Conservation (phyloP, 805 yeast species). For the Naumovozyma castellii region DNA sequence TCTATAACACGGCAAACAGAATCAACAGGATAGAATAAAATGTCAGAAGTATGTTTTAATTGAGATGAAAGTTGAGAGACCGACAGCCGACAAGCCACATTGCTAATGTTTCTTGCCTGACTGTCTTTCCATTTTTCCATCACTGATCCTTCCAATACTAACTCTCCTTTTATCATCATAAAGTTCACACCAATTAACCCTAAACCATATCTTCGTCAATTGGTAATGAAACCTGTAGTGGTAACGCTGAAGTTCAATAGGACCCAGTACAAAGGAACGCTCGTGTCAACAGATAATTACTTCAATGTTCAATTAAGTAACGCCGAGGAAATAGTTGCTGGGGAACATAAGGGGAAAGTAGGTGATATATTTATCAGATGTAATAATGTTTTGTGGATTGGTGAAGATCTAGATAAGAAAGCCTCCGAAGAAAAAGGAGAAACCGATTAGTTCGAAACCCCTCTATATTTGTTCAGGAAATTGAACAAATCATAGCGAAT, state of each 20-base stretch:
- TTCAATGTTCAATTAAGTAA: slow-evolving; percentile 77
- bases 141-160: too few relatives aligned
- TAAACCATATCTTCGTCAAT: slow-evolving; percentile 75
- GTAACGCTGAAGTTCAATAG: slow-evolving; percentile 85
- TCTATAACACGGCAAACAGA: too few relatives aligned
- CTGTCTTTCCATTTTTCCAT: too few relatives aligned
- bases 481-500: too few relatives aligned
- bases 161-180: slow-evolving; percentile 1
- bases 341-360: slow-evolving; percentile 41
- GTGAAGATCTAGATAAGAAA: slow-evolving; percentile 4
- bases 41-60: slow-evolving; percentile 1
- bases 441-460: neutral
- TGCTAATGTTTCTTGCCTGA: too few relatives aligned
- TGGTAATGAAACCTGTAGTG: slow-evolving; percentile 59
- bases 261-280: slow-evolving; percentile 74
- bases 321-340: slow-evolving; percentile 43
- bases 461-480: too few relatives aligned
- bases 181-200: slow-evolving; percentile 65
- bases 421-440: neutral
- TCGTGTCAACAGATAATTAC: slow-evolving; percentile 78
- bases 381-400: slow-evolving; percentile 63
- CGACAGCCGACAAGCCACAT: too few relatives aligned
- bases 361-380: slow-evolving; percentile 85
- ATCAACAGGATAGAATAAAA: too few relatives aligned
- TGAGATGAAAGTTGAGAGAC: too few relatives aligned